These are phyloP conservation scores for Sorghum bicolor DNA, from an alignment of 176 grass and related monocot genomes.

Conservation along the genomic window Sorghum_bicolor_NCBIv3 NC_012877.2:2956501-2957000, in stretches of 20 bases:
- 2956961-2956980: constrained; percentile 67
- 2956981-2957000: constrained; percentile 86
- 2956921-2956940: not conserved
- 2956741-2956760: not conserved
- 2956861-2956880: constrained; percentile 38
- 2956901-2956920: not conserved
- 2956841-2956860: constrained; percentile 61
- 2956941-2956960: constrained; percentile 56
- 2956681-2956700: not conserved
- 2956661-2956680: not conserved
- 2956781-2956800: constrained; percentile 33
- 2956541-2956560: constrained; percentile 66
- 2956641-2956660: not conserved
- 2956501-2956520: constrained; percentile 68
- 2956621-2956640: not conserved
- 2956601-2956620: constrained; percentile 3
- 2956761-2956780: not conserved
- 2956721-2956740: constrained; percentile 5
- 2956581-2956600: constrained; percentile 53
- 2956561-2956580: constrained; percentile 73
- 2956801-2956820: constrained; percentile 68
- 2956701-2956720: not conserved
- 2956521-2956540: constrained; percentile 83
- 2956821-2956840: constrained; percentile 81
- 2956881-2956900: not conserved